Conservation (phyloP, 805 yeast species). For the Spathaspora sp. region DNA sequence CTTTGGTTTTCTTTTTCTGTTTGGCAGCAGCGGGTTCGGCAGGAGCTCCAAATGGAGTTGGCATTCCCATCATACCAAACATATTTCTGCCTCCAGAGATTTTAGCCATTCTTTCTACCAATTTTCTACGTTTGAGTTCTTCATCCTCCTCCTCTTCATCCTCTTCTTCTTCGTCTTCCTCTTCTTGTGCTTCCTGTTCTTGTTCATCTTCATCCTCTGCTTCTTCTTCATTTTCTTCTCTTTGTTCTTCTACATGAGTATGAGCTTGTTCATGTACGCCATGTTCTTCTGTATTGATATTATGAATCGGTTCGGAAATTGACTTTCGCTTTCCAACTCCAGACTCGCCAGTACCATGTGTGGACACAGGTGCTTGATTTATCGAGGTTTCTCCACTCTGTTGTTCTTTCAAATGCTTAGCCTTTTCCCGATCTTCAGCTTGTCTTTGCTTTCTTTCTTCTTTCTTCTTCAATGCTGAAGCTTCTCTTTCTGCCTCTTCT, state of each 20-base stretch:
- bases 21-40: constrained; percentile 8
- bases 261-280: constrained; percentile 2
- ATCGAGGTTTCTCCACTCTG: constrained; percentile 8
- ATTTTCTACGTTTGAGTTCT: constrained; percentile 67
- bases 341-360: constrained; percentile 7
- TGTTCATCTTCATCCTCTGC: constrained; percentile 14
- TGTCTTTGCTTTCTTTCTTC: constrained; percentile 47
- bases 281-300: constrained; percentile 4
- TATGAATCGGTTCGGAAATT: constrained; percentile 14
- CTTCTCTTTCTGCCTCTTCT: constrained; percentile 74
- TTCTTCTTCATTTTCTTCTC: constrained; percentile 8
- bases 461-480: constrained; percentile 50
- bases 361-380: constrained; percentile 2
- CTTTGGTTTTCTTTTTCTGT: constrained; percentile 10
- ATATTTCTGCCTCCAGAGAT: constrained; percentile 82
- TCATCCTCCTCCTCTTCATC: constrained; percentile 70
- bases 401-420: constrained; percentile 16
- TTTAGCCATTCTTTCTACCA: constrained; percentile 95
- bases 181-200: constrained; percentile 26
- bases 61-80: constrained; percentile 68
- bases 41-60: constrained; percentile 33
- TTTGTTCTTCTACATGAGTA: constrained; percentile 3
- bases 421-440: constrained; percentile 26
- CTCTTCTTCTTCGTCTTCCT: constrained; percentile 45
- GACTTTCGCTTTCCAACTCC: constrained; percentile 3